These are phyloP conservation scores for Leucocoprinus leucothites DNA, from an alignment of 768 basidiomycete species.

Conservation along the genomic window DNA sequence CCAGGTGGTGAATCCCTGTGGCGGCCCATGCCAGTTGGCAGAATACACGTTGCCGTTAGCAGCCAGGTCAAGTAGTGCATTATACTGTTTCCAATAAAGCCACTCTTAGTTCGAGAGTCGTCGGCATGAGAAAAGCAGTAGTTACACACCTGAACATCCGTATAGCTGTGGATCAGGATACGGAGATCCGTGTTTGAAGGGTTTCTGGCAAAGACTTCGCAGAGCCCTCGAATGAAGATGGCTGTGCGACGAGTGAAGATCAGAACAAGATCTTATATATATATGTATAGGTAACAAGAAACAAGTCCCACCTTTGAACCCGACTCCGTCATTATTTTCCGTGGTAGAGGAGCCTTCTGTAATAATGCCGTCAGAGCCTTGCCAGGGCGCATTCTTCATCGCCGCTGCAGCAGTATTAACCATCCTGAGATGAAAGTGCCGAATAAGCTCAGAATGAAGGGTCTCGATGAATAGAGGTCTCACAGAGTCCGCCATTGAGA, in stretches of 20 bases:
- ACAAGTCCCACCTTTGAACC: constrained; percentile 43
- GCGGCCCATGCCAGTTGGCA: constrained; percentile 44
- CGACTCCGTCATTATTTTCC: constrained; percentile 43
- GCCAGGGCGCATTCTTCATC: constrained; percentile 43
- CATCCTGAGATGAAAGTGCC: constrained; percentile 10
- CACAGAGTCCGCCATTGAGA: constrained; percentile 39
- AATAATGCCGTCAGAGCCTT: constrained; percentile 47
- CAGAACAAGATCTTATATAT: neutral
- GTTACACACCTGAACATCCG: constrained; percentile 44
- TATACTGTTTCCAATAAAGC: constrained; percentile 31
- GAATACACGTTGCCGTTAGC: constrained; percentile 41
- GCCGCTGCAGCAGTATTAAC: constrained; percentile 32
- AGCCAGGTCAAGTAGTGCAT: constrained; percentile 47
- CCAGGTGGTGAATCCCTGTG: constrained; percentile 44
- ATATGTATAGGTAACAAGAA: no score
- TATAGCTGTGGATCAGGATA: constrained; percentile 44
- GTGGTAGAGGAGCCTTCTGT: constrained; percentile 44
- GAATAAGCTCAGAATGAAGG: neutral
- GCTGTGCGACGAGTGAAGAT: constrained; percentile 13
- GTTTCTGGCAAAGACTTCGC: constrained; percentile 41
- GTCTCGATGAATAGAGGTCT: constrained; percentile 14
- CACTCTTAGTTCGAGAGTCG: neutral
- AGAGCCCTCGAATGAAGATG: constrained; percentile 45
- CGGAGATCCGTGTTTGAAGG: constrained; percentile 32
- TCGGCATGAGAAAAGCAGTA: neutral